Conservation (phyloP, 768 basidiomycete genomes). For the Tylopilus cervinicoccineus region DNA sequence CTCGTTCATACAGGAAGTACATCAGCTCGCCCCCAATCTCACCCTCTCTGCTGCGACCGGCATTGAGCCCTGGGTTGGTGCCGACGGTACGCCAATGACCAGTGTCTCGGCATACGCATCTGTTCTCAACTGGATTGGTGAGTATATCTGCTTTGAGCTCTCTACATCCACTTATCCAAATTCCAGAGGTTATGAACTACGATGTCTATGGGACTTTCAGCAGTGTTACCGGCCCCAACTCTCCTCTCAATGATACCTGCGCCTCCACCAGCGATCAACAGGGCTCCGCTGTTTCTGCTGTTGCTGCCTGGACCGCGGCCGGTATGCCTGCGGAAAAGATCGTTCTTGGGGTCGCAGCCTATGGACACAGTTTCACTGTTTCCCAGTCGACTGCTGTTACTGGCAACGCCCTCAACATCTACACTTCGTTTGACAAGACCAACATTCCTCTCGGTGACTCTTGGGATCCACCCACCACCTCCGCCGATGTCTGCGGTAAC, state of each 20-base stretch:
- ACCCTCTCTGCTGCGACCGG: constrained; percentile 72
- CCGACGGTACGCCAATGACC: constrained; percentile 49
- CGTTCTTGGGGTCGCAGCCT: constrained; percentile 80
- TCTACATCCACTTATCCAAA: constrained; percentile 18
- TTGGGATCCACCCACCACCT: constrained; percentile 47
- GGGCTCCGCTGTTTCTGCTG: constrained; percentile 75
- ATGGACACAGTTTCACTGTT: constrained; percentile 69
- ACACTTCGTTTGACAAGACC: constrained; percentile 47
- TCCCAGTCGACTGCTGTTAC: constrained; percentile 21
- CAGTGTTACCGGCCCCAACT: constrained; percentile 68
- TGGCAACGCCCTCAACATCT: constrained; percentile 36
- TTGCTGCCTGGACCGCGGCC: constrained; percentile 70
- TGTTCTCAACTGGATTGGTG: constrained; percentile 69
- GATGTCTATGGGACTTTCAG: constrained; percentile 56
- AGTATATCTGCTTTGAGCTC: constrained; percentile 19
- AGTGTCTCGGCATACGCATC: constrained; percentile 65
- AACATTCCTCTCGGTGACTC: constrained; percentile 49
- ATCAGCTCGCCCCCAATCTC: constrained; percentile 50
- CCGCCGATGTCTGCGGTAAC: constrained; percentile 58
- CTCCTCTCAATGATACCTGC: constrained; percentile 80
- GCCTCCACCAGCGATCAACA: constrained; percentile 49
- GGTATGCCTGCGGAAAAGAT: constrained; percentile 72
- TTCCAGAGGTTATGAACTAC: constrained; percentile 66
- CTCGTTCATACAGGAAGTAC: constrained; percentile 67
- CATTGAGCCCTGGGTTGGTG: constrained; percentile 60